These are phyloP conservation scores for Lentinula sp. DNA, from an alignment of 768 basidiomycete species.

Conservation along the genomic window DNA sequence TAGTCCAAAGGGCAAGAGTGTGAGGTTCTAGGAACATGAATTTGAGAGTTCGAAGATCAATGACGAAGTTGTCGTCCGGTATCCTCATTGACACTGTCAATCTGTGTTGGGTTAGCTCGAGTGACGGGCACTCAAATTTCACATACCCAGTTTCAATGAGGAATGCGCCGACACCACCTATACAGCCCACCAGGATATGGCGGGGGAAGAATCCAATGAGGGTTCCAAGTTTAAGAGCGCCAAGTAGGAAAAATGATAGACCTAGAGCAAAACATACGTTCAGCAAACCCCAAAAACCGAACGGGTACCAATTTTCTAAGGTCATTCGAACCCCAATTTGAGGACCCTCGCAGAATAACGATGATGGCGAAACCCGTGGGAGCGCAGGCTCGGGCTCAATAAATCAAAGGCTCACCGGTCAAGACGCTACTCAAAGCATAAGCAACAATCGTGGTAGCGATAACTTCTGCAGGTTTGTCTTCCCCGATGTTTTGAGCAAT, in stretches of 20 bases:
- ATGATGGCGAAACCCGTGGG: too few species aligned
- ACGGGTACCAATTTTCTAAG: too few species aligned
- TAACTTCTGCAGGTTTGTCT: slow-evolving; percentile 58
- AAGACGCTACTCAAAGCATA: slow-evolving; percentile 84
- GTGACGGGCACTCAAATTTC: not conserved
- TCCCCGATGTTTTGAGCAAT: slow-evolving; percentile 73
- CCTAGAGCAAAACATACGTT: slow-evolving; percentile 29
- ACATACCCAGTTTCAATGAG: slow-evolving; percentile 81
- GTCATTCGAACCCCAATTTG: too few species aligned
- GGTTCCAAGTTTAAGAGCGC: slow-evolving; percentile 74
- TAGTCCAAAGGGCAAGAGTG: slow-evolving; percentile 70
- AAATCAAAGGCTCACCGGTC: slow-evolving; percentile 52
- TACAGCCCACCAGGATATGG: slow-evolving; percentile 94
- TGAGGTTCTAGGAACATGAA: slow-evolving; percentile 61
- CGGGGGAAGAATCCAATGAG: slow-evolving; percentile 95
- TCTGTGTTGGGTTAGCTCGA: slow-evolving; percentile 27
- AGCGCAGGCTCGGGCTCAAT: not conserved
- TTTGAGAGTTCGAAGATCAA: slow-evolving; percentile 58
- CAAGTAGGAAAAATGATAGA: slow-evolving; percentile 81
- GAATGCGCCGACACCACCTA: slow-evolving; percentile 95
- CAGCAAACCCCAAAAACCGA: not conserved
- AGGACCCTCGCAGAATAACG: too few species aligned
- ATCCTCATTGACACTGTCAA: slow-evolving; percentile 83
- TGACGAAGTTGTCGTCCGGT: slow-evolving; percentile 69
- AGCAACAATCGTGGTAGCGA: slow-evolving; percentile 90